Conservation (phyloP, 345 rosid genomes). For the Rhodomyrtus tomentosa region DNA sequence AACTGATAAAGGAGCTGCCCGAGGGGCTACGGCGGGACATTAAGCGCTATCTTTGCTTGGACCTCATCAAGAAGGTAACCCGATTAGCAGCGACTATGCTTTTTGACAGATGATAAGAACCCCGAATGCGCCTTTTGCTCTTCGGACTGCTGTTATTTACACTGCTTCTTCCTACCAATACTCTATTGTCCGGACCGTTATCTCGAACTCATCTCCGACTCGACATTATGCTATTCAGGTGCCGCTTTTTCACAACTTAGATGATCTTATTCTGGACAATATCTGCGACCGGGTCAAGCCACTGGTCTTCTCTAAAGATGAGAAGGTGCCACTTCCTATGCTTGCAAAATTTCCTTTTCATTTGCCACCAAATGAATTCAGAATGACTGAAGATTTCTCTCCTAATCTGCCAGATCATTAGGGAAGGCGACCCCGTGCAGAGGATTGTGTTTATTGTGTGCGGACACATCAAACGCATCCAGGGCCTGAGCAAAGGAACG, state of each 20-base stretch:
- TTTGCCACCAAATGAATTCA: background rate
- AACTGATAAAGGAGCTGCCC: constrained; percentile 63
- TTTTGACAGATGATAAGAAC: background rate
- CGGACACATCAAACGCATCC: constrained; percentile 50
- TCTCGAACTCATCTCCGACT: background rate
- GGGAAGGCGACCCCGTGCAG: constrained; percentile 92
- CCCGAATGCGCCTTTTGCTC: background rate
- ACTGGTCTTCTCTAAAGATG: constrained; percentile 66
- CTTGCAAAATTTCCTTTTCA: background rate
- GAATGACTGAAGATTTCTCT: background rate
- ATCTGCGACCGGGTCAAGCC: constrained; percentile 81
- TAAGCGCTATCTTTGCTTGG: constrained; percentile 73
- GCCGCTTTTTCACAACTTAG: constrained; percentile 68
- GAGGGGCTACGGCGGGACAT: constrained; percentile 84
- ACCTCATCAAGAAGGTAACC: constrained; percentile 68
- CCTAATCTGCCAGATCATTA: constrained; percentile 40
- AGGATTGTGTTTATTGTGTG: constrained; percentile 62
- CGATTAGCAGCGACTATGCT: background rate
- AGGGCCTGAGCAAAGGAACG: constrained; percentile 66
- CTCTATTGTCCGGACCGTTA: background rate
- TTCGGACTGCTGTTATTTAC: background rate
- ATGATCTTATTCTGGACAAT: constrained; percentile 82
- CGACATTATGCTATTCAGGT: constrained; percentile 27
- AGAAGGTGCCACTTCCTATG: constrained; percentile 39
- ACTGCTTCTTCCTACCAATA: background rate